phyloP scores from a whole-genome alignment of 768 basidiomycete genomes.

The Phaffia australis region DNA sequence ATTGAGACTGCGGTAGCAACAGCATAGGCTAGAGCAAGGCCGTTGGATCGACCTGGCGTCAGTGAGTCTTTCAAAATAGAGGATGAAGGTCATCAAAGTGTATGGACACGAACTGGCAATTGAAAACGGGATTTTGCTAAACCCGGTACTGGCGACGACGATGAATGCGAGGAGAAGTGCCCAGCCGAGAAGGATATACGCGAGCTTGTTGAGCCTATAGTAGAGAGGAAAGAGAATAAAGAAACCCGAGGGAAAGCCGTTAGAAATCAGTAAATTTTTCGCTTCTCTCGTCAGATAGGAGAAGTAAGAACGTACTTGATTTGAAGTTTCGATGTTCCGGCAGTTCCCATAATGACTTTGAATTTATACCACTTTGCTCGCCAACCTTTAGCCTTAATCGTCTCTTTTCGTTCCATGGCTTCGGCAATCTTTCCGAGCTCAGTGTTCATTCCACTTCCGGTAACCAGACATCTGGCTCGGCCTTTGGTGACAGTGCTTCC shows the following conservation, averaged over 20 bases:
- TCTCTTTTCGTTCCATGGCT: constrained; percentile 38
- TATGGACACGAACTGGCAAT: constrained; percentile 40
- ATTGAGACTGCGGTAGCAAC: constrained; percentile 37
- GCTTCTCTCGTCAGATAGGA: not conserved
- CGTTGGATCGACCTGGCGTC: not conserved
- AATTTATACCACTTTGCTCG: constrained; percentile 40
- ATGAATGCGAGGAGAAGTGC: constrained; percentile 38
- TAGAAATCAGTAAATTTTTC: not conserved
- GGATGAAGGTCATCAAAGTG: not conserved
- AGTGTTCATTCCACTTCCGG: constrained; percentile 48
- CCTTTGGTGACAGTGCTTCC: constrained; percentile 45
- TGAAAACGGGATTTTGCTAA: constrained; percentile 34
- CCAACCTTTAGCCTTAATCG: constrained; percentile 33
- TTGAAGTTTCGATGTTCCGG: constrained; percentile 42
- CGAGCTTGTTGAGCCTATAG: constrained; percentile 37
- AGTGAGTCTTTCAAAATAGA: not conserved
- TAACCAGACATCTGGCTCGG: constrained; percentile 45
- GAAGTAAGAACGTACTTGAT: constrained; percentile 38
- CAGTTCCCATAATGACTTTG: constrained; percentile 40
- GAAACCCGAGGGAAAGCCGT: not conserved
- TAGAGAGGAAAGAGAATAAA: constrained; percentile 26
- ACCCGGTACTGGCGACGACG: constrained; percentile 39
- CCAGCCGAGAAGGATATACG: constrained; percentile 36
- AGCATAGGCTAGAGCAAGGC: not conserved
- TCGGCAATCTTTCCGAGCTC: constrained; percentile 43